Evolutionary conservation across 2,329 filamentous ascomycete genomes (phyloP), one percentile per base, ranked within the genome.

Genomic region (Alternaria arborescens): DNA sequence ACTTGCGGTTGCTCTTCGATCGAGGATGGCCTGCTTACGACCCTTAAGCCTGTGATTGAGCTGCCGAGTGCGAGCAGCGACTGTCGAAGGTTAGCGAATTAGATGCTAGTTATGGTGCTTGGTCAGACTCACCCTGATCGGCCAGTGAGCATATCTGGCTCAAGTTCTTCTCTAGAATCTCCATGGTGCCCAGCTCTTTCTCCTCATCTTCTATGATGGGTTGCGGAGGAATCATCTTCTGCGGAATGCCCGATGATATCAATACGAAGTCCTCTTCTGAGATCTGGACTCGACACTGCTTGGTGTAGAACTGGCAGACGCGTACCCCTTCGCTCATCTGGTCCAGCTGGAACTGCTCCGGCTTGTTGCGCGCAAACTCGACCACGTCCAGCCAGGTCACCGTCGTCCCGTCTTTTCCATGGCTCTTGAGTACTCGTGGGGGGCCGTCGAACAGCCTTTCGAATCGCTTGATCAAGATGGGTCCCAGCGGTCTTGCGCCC

Each of bases 301-400:
- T 93, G 65, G 92, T 89, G 72, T 89, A 88, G 77, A 97, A 95
- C 64, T 92, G 91, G 74, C 93, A 96, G 54, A 90, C 88, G 47
- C 90, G 86, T 54, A 86, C 81, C 20, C 91, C 90, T 66, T 91
- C 89, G 44, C 87, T 84, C 63, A 86, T 85, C 58, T 91, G 88
- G 55, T 87, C 88, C 52, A 96, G 81, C 34, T 87, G 86, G 78
- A 96, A 95, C 56, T 94, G 91, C 66, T 88, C 85, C 0, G 92
- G 91, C 65, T 93, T 93, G 65, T 88, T 88, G 72, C 91, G 91
- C 65, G 93, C 91, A 79, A 94, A 95, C 66, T 91, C 88, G 67
- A 96, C 91, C 53, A 97, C 89, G 71, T 97, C 93, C 40, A 95
- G 83, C 93, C 93, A 97, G 12, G 88, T 90, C 57, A 95, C 86